Evolutionary conservation across 1,284 basidiomycete species (phyloP).

Genomic region (Cystobasidium pallidum): DNA sequence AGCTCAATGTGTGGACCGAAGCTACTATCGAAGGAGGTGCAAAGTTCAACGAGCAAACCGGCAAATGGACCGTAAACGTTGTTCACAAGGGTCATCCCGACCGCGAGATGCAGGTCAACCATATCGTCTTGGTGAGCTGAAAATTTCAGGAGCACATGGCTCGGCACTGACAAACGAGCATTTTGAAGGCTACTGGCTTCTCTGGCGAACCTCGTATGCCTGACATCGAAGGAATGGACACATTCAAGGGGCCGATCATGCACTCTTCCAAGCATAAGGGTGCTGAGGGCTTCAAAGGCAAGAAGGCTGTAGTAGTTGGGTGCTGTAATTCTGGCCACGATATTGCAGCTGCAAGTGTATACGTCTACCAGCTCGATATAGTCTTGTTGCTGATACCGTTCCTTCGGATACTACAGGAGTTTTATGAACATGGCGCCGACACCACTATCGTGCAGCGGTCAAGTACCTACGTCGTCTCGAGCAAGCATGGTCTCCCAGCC

Average conservation of each 20-base stretch:
- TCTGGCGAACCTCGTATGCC: conserved; percentile 57
- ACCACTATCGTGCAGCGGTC: conserved; percentile 56
- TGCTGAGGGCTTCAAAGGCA: conserved; percentile 51
- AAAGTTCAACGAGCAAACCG: conserved; percentile 51
- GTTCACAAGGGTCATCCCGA: conserved; percentile 52
- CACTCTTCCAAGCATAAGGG: conserved; percentile 54
- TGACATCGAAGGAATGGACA: conserved; percentile 51
- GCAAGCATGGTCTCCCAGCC: conserved; percentile 51
- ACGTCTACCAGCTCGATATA: background rate
- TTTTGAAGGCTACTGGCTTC: conserved; percentile 58
- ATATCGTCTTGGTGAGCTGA: conserved; percentile 53
- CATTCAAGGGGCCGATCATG: conserved; percentile 53
- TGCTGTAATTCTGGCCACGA: conserved; percentile 55
- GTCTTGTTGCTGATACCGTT: background rate
- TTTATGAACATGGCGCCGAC: conserved; percentile 54
- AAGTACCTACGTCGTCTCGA: conserved; percentile 58
- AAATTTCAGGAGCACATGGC: background rate
- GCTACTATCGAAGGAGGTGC: conserved; percentile 50
- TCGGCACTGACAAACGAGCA: background rate
- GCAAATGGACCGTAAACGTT: conserved; percentile 58
- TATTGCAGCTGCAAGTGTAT: conserved; percentile 43
- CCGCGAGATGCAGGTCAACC: conserved; percentile 56
- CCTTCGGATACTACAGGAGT: conserved; percentile 46
- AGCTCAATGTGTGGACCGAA: conserved; percentile 54
- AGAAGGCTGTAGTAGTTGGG: conserved; percentile 55